Evolutionary conservation across 2,329 filamentous ascomycete genomes (phyloP), one percentile per base, ranked within the genome.

Genomic region (Venturia effusa): DNA sequence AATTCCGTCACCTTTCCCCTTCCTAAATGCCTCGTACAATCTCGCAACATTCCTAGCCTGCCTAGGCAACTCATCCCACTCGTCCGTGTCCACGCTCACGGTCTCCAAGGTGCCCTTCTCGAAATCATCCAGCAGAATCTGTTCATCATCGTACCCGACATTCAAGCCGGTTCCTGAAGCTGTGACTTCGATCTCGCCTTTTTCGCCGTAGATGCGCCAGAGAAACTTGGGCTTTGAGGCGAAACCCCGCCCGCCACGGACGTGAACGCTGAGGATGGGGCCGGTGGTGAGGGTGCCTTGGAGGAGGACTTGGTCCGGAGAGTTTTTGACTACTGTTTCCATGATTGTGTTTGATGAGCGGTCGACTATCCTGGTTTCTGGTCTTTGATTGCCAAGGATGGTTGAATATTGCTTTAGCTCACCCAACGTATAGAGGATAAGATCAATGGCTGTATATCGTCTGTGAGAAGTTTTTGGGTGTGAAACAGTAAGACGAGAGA

Each of bases 1-100:
- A 57, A 57, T 24, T 10, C 32, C 51, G 6, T 34, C 51, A n/a
- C 11, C n/a, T 6, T 61, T n/a, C 32, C 69, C 68, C 66, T 72
- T 74, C 7, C 81, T 80, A 73, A 79, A 84, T 0, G 75, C 76
- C 68, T 88, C 84, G 71, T 86, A 87, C 0, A 85, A 67, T 24
- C 76, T 77, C 0, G 78, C 84, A 37, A 87, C 79, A 67, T 79
- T 81, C 62, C 81, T 75, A 0, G 76, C 78, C 3, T 73, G 68
- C 0, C 77, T 43, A 0, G 81, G 78, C 24, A 83, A 66, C 15
- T 78, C 75, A 17, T 77, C 73, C 68, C 80, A 80, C 72, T 78
- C 81, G 3, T 77, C 76, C 19, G 15, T 57, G 11, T 57, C 24
- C 15, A 57, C 51, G 11, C 74, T 67, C 0, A 83, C 70, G 2